Percentiles rank a stretch among this genome's conserved stretches.
phyloP scores from a whole-genome alignment of 345 rosid genomes.

The Gossypium mustelinum region DNA sequence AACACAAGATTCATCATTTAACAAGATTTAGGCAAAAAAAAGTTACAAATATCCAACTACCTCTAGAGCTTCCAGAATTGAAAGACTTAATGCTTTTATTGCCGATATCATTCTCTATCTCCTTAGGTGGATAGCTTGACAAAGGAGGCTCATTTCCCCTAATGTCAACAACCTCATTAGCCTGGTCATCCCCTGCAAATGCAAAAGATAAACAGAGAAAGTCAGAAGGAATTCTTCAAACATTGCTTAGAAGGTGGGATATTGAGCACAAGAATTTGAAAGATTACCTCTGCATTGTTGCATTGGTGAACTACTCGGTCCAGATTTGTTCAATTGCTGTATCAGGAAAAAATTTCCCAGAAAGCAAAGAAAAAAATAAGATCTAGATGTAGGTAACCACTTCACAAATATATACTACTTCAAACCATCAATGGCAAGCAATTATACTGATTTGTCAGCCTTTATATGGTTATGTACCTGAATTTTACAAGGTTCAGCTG shows the following conservation, averaged over 20 bases:
- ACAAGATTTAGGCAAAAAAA: not conserved
- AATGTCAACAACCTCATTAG: constrained; percentile 72
- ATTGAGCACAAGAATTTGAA: constrained; percentile 6
- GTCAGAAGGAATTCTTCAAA: not conserved
- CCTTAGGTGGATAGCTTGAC: constrained; percentile 43
- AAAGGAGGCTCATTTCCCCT: constrained; percentile 82
- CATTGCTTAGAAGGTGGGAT: not conserved
- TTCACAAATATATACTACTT: not conserved
- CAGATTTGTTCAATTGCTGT: constrained; percentile 67
- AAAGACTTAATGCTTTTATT: constrained; percentile 25
- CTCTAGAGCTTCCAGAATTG: constrained; percentile 48
- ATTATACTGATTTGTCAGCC: constrained; percentile 17
- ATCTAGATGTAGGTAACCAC: not conserved
- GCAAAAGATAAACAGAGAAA: constrained; percentile 20
- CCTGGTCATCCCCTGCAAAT: constrained; percentile 52
- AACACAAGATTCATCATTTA: not conserved
- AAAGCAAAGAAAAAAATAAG: not conserved
- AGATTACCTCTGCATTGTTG: constrained; percentile 64
- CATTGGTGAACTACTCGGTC: constrained; percentile 70
- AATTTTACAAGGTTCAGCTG: constrained; percentile 73
- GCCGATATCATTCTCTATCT: constrained; percentile 42
- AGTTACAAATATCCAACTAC: constrained; percentile 27
- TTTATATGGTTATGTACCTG: constrained; percentile 48
- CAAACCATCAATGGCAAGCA: not conserved
- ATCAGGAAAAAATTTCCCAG: constrained; percentile 9